These are phyloP conservation scores for Trichaptum fuscoviolaceum DNA, from an alignment of 768 basidiomycete species.

Conservation along the genomic window DNA sequence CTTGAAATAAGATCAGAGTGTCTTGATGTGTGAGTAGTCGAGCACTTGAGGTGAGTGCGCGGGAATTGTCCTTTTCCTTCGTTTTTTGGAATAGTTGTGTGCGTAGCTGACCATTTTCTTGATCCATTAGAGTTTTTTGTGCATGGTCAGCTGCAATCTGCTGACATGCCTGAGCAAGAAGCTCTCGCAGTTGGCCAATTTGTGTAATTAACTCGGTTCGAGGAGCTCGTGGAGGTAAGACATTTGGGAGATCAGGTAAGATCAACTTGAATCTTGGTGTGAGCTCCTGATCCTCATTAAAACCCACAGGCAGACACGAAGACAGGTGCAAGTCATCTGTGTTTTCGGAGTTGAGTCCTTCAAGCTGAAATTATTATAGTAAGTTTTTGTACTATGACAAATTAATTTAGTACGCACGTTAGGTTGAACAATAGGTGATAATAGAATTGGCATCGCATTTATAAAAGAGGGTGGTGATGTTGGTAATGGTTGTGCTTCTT, in stretches of 20 bases:
- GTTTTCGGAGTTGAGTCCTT: too few relatives aligned
- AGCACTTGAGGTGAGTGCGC: slow-evolving; percentile 1
- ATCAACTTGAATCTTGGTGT: neutral
- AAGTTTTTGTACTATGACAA: too few relatives aligned
- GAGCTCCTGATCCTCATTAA: neutral
- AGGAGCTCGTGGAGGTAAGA: neutral
- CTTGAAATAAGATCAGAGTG: neutral
- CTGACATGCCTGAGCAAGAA: slow-evolving; percentile 11
- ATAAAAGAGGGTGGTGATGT: slow-evolving; percentile 7
- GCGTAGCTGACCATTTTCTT: slow-evolving; percentile 23
- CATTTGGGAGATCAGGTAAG: neutral
- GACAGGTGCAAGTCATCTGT: too few relatives aligned
- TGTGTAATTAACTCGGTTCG: neutral
- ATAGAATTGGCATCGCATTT: slow-evolving; percentile 1
- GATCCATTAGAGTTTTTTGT: slow-evolving; percentile 23
- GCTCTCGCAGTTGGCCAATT: slow-evolving; percentile 13
- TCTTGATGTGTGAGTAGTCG: neutral
- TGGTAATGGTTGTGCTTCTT: slow-evolving; percentile 6
- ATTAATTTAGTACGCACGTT: too few relatives aligned
- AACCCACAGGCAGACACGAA: too few relatives aligned
- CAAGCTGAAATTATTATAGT: too few relatives aligned
- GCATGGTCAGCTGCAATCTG: slow-evolving; percentile 21
- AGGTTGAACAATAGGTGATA: too few relatives aligned
- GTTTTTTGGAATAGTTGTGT: slow-evolving; percentile 14
- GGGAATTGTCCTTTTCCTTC: neutral